Evolutionary conservation across 2,329 filamentous ascomycete genomes (phyloP).

Genomic region (Sporothrix brasiliensis): DNA sequence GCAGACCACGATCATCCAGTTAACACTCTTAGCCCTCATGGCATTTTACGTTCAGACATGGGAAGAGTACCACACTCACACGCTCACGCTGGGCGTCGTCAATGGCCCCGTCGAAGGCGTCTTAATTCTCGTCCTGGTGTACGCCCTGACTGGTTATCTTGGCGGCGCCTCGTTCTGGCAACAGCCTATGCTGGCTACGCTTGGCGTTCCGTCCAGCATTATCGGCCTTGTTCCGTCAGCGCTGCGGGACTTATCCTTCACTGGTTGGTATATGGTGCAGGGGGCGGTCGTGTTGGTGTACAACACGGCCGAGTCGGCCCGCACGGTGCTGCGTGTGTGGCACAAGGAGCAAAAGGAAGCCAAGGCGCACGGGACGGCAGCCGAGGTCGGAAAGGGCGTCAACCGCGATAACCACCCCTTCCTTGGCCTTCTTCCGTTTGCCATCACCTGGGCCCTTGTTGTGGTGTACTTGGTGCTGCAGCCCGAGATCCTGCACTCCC

Average conservation of each 20-base stretch:
- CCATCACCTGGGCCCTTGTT: constrained; percentile 75
- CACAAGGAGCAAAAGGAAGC: constrained; percentile 49
- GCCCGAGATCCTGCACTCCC: constrained; percentile 76
- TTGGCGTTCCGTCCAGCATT: constrained; percentile 71
- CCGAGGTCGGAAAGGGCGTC: constrained; percentile 21
- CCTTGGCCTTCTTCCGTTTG: constrained; percentile 80
- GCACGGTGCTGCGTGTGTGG: constrained; percentile 82
- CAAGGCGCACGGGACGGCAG: constrained; percentile 20
- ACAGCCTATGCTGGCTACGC: constrained; percentile 70
- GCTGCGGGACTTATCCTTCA: constrained; percentile 81
- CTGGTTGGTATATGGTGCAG: constrained; percentile 89
- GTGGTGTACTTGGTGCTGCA: constrained; percentile 80
- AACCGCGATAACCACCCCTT: constrained; percentile 73
- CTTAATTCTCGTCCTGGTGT: constrained; percentile 78
- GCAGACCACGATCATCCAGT: background rate
- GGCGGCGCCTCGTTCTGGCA: constrained; percentile 95
- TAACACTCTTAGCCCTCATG: constrained; percentile 63
- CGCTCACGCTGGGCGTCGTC: constrained; percentile 85
- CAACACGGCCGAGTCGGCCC: constrained; percentile 78
- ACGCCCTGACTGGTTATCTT: constrained; percentile 78
- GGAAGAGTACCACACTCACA: constrained; percentile 99
- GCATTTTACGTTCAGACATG: constrained; percentile 99
- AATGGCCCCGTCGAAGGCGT: constrained; percentile 96
- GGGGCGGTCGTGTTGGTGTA: constrained; percentile 78
- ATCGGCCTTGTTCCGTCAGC: constrained; percentile 67